A percentile compares a stretch with the other conserved stretches of the same genome.
Conservation (phyloP, 768 basidiomycete species). For the Podaxis sp. region DNA sequence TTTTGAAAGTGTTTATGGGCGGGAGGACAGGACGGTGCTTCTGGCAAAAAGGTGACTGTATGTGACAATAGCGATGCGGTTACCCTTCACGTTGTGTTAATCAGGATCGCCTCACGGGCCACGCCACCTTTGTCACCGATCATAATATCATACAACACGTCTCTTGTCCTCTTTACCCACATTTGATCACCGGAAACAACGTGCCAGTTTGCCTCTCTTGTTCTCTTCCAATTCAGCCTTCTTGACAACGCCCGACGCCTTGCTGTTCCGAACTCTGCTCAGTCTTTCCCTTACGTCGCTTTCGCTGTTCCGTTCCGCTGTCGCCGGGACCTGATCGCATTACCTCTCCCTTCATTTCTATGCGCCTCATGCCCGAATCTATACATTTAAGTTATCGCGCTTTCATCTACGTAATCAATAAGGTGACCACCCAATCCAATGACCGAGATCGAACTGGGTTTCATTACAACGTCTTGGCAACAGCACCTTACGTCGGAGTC, state of each 20-base stretch:
- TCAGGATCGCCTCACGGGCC: constrained; percentile 7
- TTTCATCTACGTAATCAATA: not conserved
- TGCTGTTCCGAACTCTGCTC: no score
- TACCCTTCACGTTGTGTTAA: not conserved
- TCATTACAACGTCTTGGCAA: no score
- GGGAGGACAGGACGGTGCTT: not conserved
- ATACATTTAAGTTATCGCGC: not conserved
- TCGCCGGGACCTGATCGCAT: not conserved
- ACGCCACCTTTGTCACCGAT: constrained; percentile 9
- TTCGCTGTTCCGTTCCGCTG: not conserved
- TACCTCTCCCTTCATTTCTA: not conserved
- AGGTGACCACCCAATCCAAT: not conserved
- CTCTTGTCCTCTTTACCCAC: not conserved
- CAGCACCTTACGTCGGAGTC: no score
- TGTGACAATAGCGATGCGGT: not conserved
- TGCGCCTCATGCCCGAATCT: no score
- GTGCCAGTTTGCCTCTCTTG: not conserved
- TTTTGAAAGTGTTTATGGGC: not conserved
- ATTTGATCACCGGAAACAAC: constrained; percentile 10
- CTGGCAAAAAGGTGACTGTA: not conserved
- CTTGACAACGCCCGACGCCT: not conserved
- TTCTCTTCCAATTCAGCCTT: not conserved
- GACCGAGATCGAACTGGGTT: no score
- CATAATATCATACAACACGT: not conserved
- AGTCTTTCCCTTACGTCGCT: not conserved